phyloP scores from a whole-genome alignment of 495 filamentous ascomycete genomes.

The Penicillium longicatenatum region DNA sequence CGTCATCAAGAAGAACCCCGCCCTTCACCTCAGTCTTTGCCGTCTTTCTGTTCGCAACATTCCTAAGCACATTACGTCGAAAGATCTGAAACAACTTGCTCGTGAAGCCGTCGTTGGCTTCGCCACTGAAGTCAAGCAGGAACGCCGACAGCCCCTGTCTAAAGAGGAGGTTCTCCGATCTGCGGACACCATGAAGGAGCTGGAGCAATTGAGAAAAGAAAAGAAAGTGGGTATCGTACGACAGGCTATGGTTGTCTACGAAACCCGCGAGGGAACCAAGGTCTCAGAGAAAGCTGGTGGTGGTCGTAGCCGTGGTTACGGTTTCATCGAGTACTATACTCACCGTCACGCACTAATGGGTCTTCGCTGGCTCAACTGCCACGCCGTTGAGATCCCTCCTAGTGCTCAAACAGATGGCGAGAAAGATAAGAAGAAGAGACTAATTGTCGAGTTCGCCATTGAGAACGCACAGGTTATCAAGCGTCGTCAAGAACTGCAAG shows the following conservation, averaged over 20 bases:
- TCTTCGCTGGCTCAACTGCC: slow-evolving; percentile 88
- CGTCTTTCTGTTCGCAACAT: slow-evolving; percentile 94
- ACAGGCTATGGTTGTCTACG: slow-evolving; percentile 93
- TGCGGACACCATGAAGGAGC: slow-evolving; percentile 73
- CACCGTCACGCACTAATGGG: slow-evolving; percentile 97
- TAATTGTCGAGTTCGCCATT: slow-evolving; percentile 97
- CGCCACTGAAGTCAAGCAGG: slow-evolving; percentile 81
- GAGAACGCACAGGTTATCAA: slow-evolving; percentile 94
- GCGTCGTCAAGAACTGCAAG: slow-evolving; percentile 71
- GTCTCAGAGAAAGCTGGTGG: slow-evolving; percentile 70
- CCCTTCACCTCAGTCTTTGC: slow-evolving; percentile 85
- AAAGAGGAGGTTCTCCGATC: slow-evolving; percentile 83
- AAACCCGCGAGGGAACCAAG: slow-evolving; percentile 80
- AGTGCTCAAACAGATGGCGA: slow-evolving; percentile 37
- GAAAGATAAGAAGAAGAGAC: slow-evolving; percentile 67
- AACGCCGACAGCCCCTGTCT: slow-evolving; percentile 70
- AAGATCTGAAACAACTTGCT: slow-evolving; percentile 88
- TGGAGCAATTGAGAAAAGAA: slow-evolving; percentile 72
- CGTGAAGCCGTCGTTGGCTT: slow-evolving; percentile 91
- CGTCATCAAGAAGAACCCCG: slow-evolving; percentile 86
- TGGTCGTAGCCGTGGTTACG: slow-evolving; percentile 87
- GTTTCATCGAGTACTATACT: slow-evolving; percentile 95
- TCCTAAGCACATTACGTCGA: slow-evolving; percentile 78
- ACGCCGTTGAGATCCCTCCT: slow-evolving; percentile 54
- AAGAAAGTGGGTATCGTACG: slow-evolving; percentile 92